phyloP scores from a whole-genome alignment of 768 basidiomycete genomes.

The Amanita brunnescens region DNA sequence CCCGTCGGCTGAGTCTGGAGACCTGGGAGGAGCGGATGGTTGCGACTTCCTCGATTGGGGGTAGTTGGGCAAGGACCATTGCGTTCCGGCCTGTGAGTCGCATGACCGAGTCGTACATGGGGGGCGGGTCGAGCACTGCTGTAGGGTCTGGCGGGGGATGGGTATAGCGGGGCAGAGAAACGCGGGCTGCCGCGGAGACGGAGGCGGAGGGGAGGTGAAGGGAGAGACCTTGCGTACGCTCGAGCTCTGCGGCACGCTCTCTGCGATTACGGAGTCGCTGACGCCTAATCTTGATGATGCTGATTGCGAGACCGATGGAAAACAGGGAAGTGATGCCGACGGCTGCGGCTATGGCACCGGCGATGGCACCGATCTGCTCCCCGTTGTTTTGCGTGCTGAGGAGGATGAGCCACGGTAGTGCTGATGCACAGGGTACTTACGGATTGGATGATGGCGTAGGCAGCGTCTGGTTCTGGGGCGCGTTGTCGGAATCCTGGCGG shows the following conservation, averaged over 20 bases:
- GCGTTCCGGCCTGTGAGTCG: neutral
- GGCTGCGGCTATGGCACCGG: conserved; percentile 41
- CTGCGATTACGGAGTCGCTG: conserved; percentile 14
- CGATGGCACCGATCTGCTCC: conserved; percentile 19
- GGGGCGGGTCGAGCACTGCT: neutral
- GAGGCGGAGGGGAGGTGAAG: conserved; percentile 30
- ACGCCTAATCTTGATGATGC: conserved; percentile 40
- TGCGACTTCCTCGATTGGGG: conserved; percentile 7
- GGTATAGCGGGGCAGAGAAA: neutral
- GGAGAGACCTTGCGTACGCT: neutral
- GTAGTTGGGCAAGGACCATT: neutral
- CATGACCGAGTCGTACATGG: neutral
- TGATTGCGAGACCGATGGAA: conserved; percentile 39
- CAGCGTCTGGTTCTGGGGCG: neutral
- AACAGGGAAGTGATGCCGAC: conserved; percentile 42
- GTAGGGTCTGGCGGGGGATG: neutral
- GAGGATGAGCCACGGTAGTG: conserved; percentile 11
- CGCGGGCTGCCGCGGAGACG: conserved; percentile 20
- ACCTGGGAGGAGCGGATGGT: conserved; percentile 1
- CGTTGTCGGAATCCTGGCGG: neutral
- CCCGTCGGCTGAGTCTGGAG: conserved; percentile 17
- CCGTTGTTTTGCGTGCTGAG: neutral
- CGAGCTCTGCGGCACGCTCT: conserved; percentile 8
- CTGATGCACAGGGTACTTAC: conserved; percentile 28
- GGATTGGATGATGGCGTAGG: conserved; percentile 8